phyloP scores from a whole-genome alignment of 495 filamentous ascomycete genomes.

The Pseudevernia furfuracea region DNA sequence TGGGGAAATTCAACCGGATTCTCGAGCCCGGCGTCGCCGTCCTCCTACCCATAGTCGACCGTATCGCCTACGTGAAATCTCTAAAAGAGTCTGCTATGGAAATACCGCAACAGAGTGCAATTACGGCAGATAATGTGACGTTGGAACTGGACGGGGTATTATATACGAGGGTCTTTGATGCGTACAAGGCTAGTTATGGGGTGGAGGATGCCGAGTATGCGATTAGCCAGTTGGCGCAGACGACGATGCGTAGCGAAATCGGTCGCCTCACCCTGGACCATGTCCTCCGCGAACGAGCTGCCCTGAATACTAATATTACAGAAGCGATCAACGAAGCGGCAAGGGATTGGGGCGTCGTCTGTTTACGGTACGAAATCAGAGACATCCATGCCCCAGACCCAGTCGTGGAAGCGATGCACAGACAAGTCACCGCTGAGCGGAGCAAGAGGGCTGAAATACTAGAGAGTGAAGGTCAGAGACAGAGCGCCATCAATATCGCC shows the following conservation, averaged over 20 bases:
- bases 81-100: slow-evolving; percentile 94
- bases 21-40: slow-evolving; percentile 85
- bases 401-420: slow-evolving; percentile 94
- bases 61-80: slow-evolving; percentile 95
- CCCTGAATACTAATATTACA: slow-evolving; percentile 95
- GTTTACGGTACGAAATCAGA: slow-evolving; percentile 92
- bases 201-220: slow-evolving; percentile 99
- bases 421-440: slow-evolving; percentile 92
- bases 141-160: slow-evolving; percentile 91
- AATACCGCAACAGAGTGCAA: slow-evolving; percentile 91
- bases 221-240: slow-evolving; percentile 95
- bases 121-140: slow-evolving; percentile 97
- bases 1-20: slow-evolving; percentile 93
- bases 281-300: slow-evolving; percentile 91
- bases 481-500: slow-evolving; percentile 96
- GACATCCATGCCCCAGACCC: slow-evolving; percentile 94
- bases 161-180: slow-evolving; percentile 92
- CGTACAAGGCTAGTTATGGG: slow-evolving; percentile 96
- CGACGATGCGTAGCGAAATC: slow-evolving; percentile 97
- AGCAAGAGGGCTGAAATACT: slow-evolving; percentile 96
- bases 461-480: slow-evolving; percentile 89
- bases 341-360: slow-evolving; percentile 91
- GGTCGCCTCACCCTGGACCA: slow-evolving; percentile 94
- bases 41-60: slow-evolving; percentile 83
- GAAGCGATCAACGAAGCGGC: slow-evolving; percentile 97